Evolutionary conservation across 2,329 filamentous ascomycete genomes (phyloP), one percentile per base, ranked within the genome.

Genomic region (Phaeosphaeria sp.): DNA sequence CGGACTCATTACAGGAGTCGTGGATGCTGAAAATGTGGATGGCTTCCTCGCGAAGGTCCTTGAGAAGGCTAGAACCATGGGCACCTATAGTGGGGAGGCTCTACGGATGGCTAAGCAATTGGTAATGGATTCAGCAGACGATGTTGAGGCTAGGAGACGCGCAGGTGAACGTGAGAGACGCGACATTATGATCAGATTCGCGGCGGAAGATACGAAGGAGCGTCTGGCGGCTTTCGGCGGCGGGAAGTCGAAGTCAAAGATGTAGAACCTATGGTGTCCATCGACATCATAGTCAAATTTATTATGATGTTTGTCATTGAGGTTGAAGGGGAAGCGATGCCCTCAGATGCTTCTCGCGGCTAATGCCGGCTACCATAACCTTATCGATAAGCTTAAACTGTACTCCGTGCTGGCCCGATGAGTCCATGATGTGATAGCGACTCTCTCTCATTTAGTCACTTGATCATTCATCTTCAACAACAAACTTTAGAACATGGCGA

Each of bases 11-110:
- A 64, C 63, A 18, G 54, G 33, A 6, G 62, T 67, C 9, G 43
- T 68, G 30, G 33, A 65, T 17, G 47, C 61, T 4, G 43, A 48
- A 7, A 51, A 36, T 7, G n/a, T 30, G 7, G 60, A 58, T 3
- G 53, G 46, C 18, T 67, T 67, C 46, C 49, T 61, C 17, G 50
- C 13, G 8, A 49, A 55, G 51, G 60, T 66, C 6, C 45, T 59
- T 24, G 50, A 56, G 49, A 67, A 59, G 54, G 64, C 56, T 45
- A 64, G 56, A 45, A 57, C n/a, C 30, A 65, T 67, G 48, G 58
- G 57, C 9, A 49, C 48, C 15, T 65, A 48, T 52, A 59, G 52
- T 45, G 55, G 20, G 3, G 64, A 66, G 51, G 60, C 59, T 13
- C 50, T 68, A 42, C 44, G 22, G 47, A 56, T 63, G 59, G 55